Base-by-base conservation (phyloP, 2,329 filamentous ascomycete genomes). In the Apiospora saccharicola region DNA sequence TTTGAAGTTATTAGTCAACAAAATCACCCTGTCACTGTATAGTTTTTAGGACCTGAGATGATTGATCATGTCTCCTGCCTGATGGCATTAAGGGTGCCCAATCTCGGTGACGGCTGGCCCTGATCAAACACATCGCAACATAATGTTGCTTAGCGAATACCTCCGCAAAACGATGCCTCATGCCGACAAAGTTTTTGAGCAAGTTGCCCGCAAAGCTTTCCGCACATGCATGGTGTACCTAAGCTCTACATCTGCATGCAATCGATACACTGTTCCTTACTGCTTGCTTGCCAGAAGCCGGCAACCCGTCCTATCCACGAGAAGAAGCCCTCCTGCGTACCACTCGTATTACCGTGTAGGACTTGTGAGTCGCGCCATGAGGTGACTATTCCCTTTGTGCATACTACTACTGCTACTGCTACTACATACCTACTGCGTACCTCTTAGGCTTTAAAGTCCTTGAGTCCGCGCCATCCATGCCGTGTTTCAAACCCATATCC, bases 401-500 rank as follows among this genome's bases (percentile, higher is more conserved):
- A 64, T 41, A 34, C n/a, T n/a, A n/a, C n/a, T n/a, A n/a, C n/a
- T n/a, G n/a, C n/a, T n/a, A n/a, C n/a, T n/a, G 26, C 26, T 30
- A 30, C 26, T 30, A 30, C 49, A 22, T 47, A 47, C 46, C 46
- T 22, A 47, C 16, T 47, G 4, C 49, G 8, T 26, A 26, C n/a
- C 10, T 16, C 57, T n/a, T 41, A 64, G 57, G 57, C 57, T 41
- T 64, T 41, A 64, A 64, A 37, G 57, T 64, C 57, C 57, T 64
- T 64, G 53, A 61, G 30, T 37, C 53, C 30, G 53, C 53, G 34
- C 53, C 30, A 61, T 22, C 53, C 53, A 61, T 61, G 30, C 19
- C n/a, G 57, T 22, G 57, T 64, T 64, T 64, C 57, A 64, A 64
- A n/a, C 34, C 57, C 57, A 64, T 64, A 64, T 64, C 57, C 57